phyloP scores from a whole-genome alignment of 805 yeast genomes.

The Candida golubevii region DNA sequence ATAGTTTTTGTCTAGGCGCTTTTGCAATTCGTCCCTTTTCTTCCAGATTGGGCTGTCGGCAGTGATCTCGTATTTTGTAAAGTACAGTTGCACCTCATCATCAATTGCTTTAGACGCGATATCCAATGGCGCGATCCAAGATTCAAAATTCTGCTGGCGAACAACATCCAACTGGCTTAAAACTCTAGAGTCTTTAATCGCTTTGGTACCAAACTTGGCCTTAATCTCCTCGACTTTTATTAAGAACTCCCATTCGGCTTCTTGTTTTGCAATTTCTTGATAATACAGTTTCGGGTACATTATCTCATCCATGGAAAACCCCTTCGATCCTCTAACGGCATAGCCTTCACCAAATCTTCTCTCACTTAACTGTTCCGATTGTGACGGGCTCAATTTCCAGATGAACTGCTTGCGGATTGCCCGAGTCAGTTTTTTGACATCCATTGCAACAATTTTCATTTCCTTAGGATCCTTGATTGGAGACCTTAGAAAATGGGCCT shows the following conservation, averaged over 20 bases:
- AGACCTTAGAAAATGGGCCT: constrained; percentile 24
- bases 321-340: constrained; percentile 25
- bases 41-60: constrained; percentile 7
- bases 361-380: background rate
- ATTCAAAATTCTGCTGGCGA: constrained; percentile 8
- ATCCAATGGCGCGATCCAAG: constrained; percentile 14
- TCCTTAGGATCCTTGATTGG: constrained; percentile 20
- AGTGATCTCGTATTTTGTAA: constrained; percentile 13
- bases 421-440: constrained; percentile 27
- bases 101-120: constrained; percentile 11
- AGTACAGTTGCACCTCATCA: constrained; percentile 11
- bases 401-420: constrained; percentile 21
- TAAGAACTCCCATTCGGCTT: constrained; percentile 35
- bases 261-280: constrained; percentile 23
- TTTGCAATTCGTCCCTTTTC: constrained; percentile 15
- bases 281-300: constrained; percentile 29
- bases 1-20: constrained; percentile 15
- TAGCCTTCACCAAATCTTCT: constrained; percentile 27
- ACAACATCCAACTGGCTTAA: constrained; percentile 1
- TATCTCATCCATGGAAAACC: constrained; percentile 25
- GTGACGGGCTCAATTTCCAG: constrained; percentile 18
- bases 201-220: constrained; percentile 1
- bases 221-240: constrained; percentile 14
- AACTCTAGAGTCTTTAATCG: constrained; percentile 9
- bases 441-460: constrained; percentile 29